Evolutionary conservation across 1,284 basidiomycete species (phyloP).

Genomic region (Athelia sp.): DNA sequence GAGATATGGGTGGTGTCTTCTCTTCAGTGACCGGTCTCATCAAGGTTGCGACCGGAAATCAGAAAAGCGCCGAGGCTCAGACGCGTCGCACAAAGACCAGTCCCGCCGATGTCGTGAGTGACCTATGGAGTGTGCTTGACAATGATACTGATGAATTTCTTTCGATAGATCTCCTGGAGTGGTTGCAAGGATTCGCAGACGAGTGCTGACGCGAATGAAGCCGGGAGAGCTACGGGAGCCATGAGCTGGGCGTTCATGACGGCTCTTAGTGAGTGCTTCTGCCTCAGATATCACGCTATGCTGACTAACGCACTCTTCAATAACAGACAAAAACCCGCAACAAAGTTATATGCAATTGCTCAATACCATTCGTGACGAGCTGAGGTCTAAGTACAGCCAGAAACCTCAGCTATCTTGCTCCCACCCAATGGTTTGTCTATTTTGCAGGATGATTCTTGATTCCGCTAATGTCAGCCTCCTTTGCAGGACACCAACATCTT

Average conservation of each 20-base stretch:
- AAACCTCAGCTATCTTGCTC: slow-evolving; percentile 65
- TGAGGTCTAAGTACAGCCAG: slow-evolving; percentile 72
- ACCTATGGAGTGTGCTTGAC: slow-evolving; percentile 37
- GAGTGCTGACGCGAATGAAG: slow-evolving; percentile 83
- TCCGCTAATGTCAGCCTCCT: not conserved
- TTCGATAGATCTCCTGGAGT: slow-evolving; percentile 74
- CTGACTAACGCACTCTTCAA: not conserved
- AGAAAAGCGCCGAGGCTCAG: slow-evolving; percentile 56
- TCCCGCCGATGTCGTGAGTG: slow-evolving; percentile 59
- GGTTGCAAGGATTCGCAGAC: slow-evolving; percentile 95
- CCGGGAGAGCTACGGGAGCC: slow-evolving; percentile 81
- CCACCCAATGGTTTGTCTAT: not conserved
- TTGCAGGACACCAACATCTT: not conserved
- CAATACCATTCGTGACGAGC: slow-evolving; percentile 59
- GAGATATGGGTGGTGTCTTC: slow-evolving; percentile 75
- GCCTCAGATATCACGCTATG: slow-evolving; percentile 3
- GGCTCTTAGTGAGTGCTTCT: slow-evolving; percentile 42
- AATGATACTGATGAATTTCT: slow-evolving; percentile 13
- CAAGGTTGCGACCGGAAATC: slow-evolving; percentile 34
- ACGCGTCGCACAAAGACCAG: slow-evolving; percentile 71
- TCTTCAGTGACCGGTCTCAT: slow-evolving; percentile 35
- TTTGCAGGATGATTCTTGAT: not conserved
- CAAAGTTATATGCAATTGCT: slow-evolving; percentile 83
- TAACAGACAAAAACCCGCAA: slow-evolving; percentile 53
- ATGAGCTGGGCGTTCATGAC: slow-evolving; percentile 81